phyloP scores from a whole-genome alignment of 2,329 filamentous ascomycete genomes.

The Clonostachys solani region DNA sequence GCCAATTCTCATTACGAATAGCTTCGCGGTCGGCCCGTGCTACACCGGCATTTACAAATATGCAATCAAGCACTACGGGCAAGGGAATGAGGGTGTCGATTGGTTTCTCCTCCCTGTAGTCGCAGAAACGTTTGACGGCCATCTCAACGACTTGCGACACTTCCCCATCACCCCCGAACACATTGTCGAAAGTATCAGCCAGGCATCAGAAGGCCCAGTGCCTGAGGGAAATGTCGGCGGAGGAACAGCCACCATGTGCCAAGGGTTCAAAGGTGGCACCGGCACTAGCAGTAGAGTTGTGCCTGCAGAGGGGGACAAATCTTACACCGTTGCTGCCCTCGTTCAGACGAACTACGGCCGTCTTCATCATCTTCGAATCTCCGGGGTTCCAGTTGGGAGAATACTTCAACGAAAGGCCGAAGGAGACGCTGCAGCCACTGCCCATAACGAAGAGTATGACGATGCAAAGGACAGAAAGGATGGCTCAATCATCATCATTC shows the following conservation, averaged over 20 bases:
- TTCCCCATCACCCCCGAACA: constrained; percentile 49
- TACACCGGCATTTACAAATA: constrained; percentile 55
- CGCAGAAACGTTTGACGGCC: constrained; percentile 57
- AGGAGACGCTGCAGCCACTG: constrained; percentile 9
- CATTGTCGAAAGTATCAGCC: constrained; percentile 45
- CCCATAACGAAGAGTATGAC: constrained; percentile 3
- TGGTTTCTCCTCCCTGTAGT: constrained; percentile 45
- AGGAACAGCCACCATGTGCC: constrained; percentile 60
- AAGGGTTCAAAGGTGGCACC: constrained; percentile 62
- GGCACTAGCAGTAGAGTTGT: constrained; percentile 51
- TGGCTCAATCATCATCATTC: constrained; percentile 56
- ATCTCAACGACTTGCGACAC: constrained; percentile 49
- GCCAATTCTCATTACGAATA: constrained; percentile 54
- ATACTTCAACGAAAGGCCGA: constrained; percentile 38
- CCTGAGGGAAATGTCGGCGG: constrained; percentile 58
- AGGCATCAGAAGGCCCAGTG: constrained; percentile 41
- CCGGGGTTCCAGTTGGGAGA: constrained; percentile 54
- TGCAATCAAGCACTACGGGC: constrained; percentile 37
- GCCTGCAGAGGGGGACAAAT: constrained; percentile 4
- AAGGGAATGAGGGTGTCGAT: constrained; percentile 30
- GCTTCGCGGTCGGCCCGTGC: constrained; percentile 47
- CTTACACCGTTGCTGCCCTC: constrained; percentile 53
- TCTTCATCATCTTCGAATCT: constrained; percentile 48
- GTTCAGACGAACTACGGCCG: constrained; percentile 61
- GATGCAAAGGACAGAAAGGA: constrained; percentile 46